These are phyloP conservation scores for Blastomyces silverae DNA, from an alignment of 2,329 filamentous ascomycete genomes.

Conservation along the genomic window DNA sequence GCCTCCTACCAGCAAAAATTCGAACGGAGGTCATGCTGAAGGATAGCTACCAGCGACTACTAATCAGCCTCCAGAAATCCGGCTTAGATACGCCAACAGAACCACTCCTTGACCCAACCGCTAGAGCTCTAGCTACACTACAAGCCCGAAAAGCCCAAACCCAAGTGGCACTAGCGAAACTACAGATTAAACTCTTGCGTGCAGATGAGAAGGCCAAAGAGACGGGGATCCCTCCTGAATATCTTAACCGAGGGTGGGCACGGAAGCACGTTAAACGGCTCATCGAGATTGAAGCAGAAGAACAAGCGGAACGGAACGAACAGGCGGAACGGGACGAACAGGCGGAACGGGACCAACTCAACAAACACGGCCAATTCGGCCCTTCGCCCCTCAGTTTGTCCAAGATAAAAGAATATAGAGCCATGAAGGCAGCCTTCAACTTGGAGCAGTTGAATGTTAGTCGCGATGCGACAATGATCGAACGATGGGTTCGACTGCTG, in stretches of 20 bases:
- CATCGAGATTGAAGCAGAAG: too few species aligned
- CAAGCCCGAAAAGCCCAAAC: background rate
- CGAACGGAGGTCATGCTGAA: background rate
- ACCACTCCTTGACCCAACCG: background rate
- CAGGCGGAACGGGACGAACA: background rate
- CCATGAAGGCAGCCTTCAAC: slow-evolving; percentile 8
- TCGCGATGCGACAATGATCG: slow-evolving; percentile 14
- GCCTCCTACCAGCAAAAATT: background rate
- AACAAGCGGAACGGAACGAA: background rate
- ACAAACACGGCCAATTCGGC: background rate
- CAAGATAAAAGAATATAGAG: slow-evolving; percentile 10
- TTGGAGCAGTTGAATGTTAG: slow-evolving; percentile 9
- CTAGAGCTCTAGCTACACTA: background rate
- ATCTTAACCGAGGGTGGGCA: background rate
- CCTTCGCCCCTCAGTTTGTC: background rate
- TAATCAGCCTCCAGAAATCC: background rate
- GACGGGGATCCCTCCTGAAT: background rate
- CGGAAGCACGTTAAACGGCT: background rate
- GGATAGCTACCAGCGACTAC: background rate
- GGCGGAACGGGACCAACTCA: background rate
- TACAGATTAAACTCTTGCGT: background rate
- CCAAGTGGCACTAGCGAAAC: too few species aligned
- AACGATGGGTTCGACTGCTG: slow-evolving; percentile 21
- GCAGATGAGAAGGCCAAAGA: background rate
- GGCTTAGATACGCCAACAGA: background rate